phyloP scores from a whole-genome alignment of 108 stramenopile species.

The Discostella pseudostelligera region DNA sequence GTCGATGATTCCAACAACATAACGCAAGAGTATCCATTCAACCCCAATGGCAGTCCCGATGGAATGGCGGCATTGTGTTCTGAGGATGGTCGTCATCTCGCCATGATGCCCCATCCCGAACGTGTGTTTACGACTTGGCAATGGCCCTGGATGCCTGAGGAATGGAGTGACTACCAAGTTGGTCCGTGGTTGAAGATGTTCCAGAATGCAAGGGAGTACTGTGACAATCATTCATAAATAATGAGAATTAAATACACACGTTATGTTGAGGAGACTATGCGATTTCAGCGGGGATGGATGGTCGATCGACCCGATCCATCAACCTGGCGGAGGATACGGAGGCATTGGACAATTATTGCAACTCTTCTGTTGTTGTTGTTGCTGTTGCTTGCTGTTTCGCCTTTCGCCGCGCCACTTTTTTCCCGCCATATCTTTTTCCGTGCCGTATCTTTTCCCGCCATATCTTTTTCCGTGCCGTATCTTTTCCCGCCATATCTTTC shows the following conservation, averaged over 20 bases:
- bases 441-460: too few species aligned
- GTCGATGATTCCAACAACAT: constrained; percentile 91
- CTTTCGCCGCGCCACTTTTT: too few species aligned
- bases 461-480: too few species aligned
- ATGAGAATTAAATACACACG: background rate
- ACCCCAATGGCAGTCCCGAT: constrained; percentile 97
- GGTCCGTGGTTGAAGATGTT: constrained; percentile 99
- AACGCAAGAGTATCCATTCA: constrained; percentile 97
- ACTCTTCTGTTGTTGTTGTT: too few species aligned
- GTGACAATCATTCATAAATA: constrained; percentile 52
- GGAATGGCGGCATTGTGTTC: constrained; percentile 99
- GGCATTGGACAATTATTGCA: too few species aligned
- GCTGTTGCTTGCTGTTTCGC: too few species aligned
- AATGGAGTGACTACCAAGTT: constrained; percentile 78
- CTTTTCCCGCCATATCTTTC: too few species aligned
- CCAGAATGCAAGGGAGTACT: constrained; percentile 97
- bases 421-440: too few species aligned
- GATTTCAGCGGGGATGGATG: background rate
- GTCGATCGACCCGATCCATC: background rate
- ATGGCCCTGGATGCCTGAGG: constrained; percentile 96
- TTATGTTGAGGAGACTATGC: background rate
- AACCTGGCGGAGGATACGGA: too few species aligned
- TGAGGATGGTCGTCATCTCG: constrained; percentile 97
- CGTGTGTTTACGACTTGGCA: constrained; percentile 97
- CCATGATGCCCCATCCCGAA: constrained; percentile 99